Percentiles rank a stretch among this genome's conserved stretches.
Conservation (phyloP, 2,329 filamentous ascomycete species). For the Ophiostoma perfectum region DNA sequence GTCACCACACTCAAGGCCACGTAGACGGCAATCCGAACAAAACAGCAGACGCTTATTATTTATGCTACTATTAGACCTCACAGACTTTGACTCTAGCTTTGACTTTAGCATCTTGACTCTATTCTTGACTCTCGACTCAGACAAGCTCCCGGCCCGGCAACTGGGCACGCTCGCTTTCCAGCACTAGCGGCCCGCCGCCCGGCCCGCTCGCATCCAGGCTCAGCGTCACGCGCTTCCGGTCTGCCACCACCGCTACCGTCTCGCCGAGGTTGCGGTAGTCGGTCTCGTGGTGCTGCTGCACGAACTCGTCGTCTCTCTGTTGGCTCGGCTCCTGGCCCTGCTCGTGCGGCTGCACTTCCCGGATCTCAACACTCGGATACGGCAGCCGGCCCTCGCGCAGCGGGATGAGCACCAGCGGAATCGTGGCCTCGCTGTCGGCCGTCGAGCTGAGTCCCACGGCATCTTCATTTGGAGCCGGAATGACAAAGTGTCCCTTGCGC, state of each 20-base stretch:
- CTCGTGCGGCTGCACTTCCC: conserved; percentile 45
- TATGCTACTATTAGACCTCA: no score
- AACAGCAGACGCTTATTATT: no score
- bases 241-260: conserved; percentile 66
- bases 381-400: conserved; percentile 72
- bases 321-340: conserved; percentile 27
- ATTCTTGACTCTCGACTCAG: not conserved
- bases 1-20: no score
- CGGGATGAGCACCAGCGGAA: conserved; percentile 73
- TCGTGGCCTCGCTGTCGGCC: conserved; percentile 47
- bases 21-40: no score
- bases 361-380: conserved; percentile 73
- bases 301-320: conserved; percentile 3
- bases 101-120: no score
- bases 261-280: conserved; percentile 75
- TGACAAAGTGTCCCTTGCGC: conserved; percentile 70
- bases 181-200: conserved; percentile 59
- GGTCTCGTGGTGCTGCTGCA: conserved; percentile 59
- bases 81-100: no score
- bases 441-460: conserved; percentile 35
- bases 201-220: conserved; percentile 63
- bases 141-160: conserved; percentile 31
- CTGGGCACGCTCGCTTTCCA: conserved; percentile 52
- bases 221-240: conserved; percentile 66
- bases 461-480: conserved; percentile 37